Percentiles rank a stretch among this genome's conserved stretches.
Evolutionary conservation across 495 filamentous ascomycete genomes (phyloP).

Genomic region (Penicillium macrosclerotiorum): DNA sequence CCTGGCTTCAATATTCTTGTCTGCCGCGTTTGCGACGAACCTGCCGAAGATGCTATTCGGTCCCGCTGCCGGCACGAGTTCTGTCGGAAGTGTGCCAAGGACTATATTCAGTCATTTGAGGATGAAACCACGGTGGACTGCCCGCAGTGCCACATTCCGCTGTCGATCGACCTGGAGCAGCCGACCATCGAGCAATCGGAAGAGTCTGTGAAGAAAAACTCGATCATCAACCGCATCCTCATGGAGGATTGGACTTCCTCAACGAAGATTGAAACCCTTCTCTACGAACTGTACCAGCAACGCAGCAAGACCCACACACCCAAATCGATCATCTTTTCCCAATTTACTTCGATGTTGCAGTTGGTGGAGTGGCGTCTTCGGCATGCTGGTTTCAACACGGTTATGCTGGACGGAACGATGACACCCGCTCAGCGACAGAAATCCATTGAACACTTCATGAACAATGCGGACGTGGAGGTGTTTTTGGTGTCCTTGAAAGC

Average conservation of each 20-base stretch:
- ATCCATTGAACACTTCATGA: slow-evolving; percentile 95
- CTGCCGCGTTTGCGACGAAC: slow-evolving; percentile 91
- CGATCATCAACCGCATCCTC: slow-evolving; percentile 94
- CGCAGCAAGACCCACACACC: slow-evolving; percentile 85
- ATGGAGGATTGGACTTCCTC: slow-evolving; percentile 98
- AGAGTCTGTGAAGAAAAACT: slow-evolving; percentile 79
- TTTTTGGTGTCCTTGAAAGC: slow-evolving; percentile 95
- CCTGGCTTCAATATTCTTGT: slow-evolving; percentile 88
- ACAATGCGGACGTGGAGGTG: slow-evolving; percentile 83
- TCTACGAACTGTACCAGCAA: slow-evolving; percentile 87
- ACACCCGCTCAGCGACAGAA: slow-evolving; percentile 86
- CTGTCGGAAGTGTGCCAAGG: slow-evolving; percentile 83
- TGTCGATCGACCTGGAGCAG: slow-evolving; percentile 89
- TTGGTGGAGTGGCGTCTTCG: slow-evolving; percentile 93
- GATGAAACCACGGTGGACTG: slow-evolving; percentile 68
- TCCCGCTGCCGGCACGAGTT: slow-evolving; percentile 93
- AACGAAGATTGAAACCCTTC: slow-evolving; percentile 94
- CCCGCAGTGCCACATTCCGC: slow-evolving; percentile 84
- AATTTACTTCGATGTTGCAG: slow-evolving; percentile 72
- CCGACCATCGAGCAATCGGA: slow-evolving; percentile 90
- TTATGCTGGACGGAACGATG: slow-evolving; percentile 97
- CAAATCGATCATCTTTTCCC: slow-evolving; percentile 79
- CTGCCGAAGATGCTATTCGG: slow-evolving; percentile 89
- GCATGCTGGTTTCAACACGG: slow-evolving; percentile 91
- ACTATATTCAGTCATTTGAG: slow-evolving; percentile 74